A percentile compares a stretch with the other conserved stretches of the same genome.
Evolutionary conservation across 2,329 filamentous ascomycete genomes (phyloP).

Genomic region (Phyllosticta citribraziliensis): DNA sequence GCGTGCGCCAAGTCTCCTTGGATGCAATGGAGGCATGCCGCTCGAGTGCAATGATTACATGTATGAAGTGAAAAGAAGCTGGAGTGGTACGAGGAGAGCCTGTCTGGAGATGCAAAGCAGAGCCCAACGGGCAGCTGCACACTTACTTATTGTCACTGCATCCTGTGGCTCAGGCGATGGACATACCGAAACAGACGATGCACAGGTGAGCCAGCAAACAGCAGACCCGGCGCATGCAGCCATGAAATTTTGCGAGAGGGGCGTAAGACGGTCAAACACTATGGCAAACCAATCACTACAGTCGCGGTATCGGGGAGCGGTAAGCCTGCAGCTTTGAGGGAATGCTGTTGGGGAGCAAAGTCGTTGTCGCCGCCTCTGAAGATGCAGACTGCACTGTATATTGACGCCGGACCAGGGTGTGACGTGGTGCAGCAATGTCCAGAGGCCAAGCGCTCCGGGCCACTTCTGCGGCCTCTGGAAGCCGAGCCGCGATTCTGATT

Average conservation of each 20-base stretch:
- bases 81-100: background rate
- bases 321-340: conserved; percentile 1
- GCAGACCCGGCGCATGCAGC: conserved; percentile 6
- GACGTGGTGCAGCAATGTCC: conserved; percentile 20
- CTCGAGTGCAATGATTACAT: conserved; percentile 8
- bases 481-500: conserved; percentile 7
- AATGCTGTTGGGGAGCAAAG: background rate
- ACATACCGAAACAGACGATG: background rate
- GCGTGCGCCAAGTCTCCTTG: conserved; percentile 13
- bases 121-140: conserved; percentile 5
- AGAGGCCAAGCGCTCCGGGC: background rate
- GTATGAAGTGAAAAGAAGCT: conserved; percentile 1
- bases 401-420: conserved; percentile 19
- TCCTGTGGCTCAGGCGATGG: conserved; percentile 5
- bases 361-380: background rate
- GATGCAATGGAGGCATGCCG: conserved; percentile 1
- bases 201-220: conserved; percentile 4
- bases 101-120: conserved; percentile 2
- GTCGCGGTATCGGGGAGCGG: conserved; percentile 6
- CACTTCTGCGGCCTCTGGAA: conserved; percentile 8
- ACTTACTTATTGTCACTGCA: conserved; percentile 11
- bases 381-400: conserved; percentile 11
- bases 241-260: conserved; percentile 5
- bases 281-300: conserved; percentile 5
- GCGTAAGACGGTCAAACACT: background rate